phyloP scores from a whole-genome alignment of 441 rosid genomes.

The Syzygium syzygioides region DNA sequence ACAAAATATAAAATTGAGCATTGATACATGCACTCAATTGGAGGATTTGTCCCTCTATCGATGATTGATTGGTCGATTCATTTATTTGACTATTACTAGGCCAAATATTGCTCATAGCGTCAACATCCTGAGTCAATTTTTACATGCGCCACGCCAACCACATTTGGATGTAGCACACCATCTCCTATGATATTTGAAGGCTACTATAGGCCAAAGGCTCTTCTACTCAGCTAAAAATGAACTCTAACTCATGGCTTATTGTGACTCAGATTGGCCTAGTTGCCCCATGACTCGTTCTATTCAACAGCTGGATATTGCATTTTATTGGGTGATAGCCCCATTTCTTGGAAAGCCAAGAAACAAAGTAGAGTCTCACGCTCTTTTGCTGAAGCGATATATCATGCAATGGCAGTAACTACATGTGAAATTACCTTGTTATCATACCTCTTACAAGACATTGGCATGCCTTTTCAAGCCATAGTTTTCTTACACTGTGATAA shows the following conservation, averaged over 20 bases:
- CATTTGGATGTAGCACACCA: accelerated
- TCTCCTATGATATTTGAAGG: neutral
- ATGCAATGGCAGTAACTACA: too few species aligned
- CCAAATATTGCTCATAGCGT: neutral
- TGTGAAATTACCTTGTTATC: too few species aligned
- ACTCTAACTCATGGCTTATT: neutral
- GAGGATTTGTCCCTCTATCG: neutral
- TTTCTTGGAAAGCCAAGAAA: too few species aligned
- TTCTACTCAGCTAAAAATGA: neutral
- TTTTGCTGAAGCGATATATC: too few species aligned
- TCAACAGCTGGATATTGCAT: too few species aligned
- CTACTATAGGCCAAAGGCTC: neutral
- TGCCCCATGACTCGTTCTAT: neutral
- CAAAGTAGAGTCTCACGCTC: too few species aligned
- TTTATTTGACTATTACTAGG: neutral
- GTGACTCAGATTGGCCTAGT: neutral
- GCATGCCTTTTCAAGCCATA: too few species aligned
- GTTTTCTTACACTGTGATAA: too few species aligned
- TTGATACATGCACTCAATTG: neutral
- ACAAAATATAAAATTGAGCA: too few species aligned
- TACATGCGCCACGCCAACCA: neutral
- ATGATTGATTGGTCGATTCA: neutral
- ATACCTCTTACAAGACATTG: too few species aligned
- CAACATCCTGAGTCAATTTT: neutral
- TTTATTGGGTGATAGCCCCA: too few species aligned